phyloP scores from a whole-genome alignment of 148 eudicot genomes.

The Rhododendron vialii region DNA sequence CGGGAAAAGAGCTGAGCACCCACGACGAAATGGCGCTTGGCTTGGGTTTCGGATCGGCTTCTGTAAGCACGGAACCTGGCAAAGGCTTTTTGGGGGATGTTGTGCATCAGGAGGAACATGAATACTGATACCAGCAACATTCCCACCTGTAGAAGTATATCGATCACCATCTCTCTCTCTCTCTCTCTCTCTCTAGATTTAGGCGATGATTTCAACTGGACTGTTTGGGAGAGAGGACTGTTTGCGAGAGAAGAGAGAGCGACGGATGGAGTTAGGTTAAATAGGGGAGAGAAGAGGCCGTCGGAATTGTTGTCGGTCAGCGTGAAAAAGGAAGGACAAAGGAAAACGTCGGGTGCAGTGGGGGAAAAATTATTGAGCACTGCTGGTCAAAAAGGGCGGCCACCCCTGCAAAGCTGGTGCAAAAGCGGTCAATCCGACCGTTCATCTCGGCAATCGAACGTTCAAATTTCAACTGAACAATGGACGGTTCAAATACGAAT shows the following conservation, averaged over 20 bases:
- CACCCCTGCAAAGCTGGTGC: no score
- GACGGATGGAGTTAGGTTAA: no score
- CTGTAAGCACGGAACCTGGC: conserved; percentile 27
- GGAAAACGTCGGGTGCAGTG: no score
- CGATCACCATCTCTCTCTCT: conserved; percentile 22
- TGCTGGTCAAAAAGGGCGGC: neutral
- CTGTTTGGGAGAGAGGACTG: no score
- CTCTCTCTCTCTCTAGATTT: neutral
- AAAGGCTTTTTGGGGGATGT: conserved; percentile 48
- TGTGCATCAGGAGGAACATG: conserved; percentile 47
- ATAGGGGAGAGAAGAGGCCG: neutral
- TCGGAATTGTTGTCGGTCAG: neutral
- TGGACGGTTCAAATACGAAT: no score
- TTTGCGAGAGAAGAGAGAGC: no score
- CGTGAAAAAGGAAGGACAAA: neutral
- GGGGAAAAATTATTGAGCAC: neutral
- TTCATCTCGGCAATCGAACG: no score
- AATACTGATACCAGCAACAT: conserved; percentile 21
- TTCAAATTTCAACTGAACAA: no score
- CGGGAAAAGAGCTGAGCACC: conserved; percentile 66
- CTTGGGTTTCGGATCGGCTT: conserved; percentile 28
- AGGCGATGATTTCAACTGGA: neutral
- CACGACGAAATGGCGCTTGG: conserved; percentile 70
- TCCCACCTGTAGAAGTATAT: conserved; percentile 49
- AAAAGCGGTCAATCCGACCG: fast-evolving